A percentile compares a stretch with the other conserved stretches of the same genome.
Conservation (phyloP, 2,329 filamentous ascomycete genomes). For the Ophiosphaerella korrae region DNA sequence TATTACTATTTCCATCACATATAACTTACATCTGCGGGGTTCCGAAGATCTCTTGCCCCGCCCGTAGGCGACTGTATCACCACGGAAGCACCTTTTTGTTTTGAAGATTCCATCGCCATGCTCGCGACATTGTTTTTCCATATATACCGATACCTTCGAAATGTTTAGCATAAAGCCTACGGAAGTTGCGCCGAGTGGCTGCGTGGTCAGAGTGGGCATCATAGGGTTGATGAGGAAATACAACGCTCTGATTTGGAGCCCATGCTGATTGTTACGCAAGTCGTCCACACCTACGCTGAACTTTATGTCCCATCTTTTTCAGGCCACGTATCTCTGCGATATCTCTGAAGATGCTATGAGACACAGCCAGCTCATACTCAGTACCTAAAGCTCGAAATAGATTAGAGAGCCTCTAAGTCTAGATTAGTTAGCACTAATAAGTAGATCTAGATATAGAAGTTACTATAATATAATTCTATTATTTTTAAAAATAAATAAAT, state of each 20-base stretch:
- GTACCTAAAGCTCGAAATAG: too few species aligned
- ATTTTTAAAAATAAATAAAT: too few species aligned
- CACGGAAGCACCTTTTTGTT: too few species aligned
- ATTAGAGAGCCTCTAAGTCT: too few species aligned
- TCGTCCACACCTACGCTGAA: background rate
- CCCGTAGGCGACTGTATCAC: too few species aligned
- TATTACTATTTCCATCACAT: too few species aligned
- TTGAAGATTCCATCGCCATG: constrained; percentile 1
- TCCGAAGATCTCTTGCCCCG: too few species aligned
- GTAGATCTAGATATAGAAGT: too few species aligned
- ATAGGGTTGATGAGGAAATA: background rate
- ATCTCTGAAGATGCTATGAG: background rate
- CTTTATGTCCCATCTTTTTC: background rate
- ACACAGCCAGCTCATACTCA: background rate
- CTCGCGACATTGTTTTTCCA: constrained; percentile 1
- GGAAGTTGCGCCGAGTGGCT: background rate
- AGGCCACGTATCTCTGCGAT: background rate
- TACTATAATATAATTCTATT: too few species aligned
- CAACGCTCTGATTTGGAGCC: background rate
- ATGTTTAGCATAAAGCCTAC: background rate
- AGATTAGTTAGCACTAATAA: too few species aligned
- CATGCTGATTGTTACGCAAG: background rate
- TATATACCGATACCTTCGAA: background rate
- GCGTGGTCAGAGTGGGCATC: background rate
- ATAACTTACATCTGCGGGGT: too few species aligned